phyloP scores from a whole-genome alignment of 805 yeast genomes.

The Teunomyces aglyptinius region DNA sequence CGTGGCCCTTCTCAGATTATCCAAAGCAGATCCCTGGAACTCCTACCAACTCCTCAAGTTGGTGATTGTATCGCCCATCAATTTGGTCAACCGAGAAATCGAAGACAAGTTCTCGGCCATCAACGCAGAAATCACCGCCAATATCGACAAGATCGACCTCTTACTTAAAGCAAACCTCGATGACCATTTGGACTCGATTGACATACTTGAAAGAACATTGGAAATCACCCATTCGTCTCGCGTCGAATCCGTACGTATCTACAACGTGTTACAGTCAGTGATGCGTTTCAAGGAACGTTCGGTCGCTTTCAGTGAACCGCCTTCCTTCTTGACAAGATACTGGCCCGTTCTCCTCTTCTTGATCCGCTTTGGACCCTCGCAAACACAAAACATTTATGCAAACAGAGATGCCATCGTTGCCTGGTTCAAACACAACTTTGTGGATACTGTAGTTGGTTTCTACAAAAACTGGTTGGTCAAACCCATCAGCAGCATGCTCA shows the following conservation, averaged over 20 bases:
- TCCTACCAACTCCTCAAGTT: conserved; percentile 6
- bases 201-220: conserved; percentile 9
- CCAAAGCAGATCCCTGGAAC: conserved; percentile 5
- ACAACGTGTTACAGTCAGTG: conserved; percentile 3
- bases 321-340: conserved; percentile 47
- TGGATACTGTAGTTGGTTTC: conserved; percentile 66
- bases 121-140: conserved; percentile 19
- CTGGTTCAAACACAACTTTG: conserved; percentile 58
- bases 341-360: conserved; percentile 60
- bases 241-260: conserved; percentile 6
- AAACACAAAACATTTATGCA: conserved; percentile 42
- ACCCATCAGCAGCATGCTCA: conserved; percentile 69
- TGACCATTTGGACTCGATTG: conserved; percentile 7
- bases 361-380: conserved; percentile 53
- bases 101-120: conserved; percentile 19
- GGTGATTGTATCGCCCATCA: conserved; percentile 18
- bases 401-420: conserved; percentile 51
- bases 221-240: background rate
- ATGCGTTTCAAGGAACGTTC: background rate
- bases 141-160: conserved; percentile 23
- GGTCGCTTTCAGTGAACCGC: conserved; percentile 19
- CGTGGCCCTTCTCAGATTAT: conserved; percentile 11
- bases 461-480: conserved; percentile 79
- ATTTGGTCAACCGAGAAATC: conserved; percentile 26
- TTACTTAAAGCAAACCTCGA: conserved; percentile 18